Percentiles rank a stretch among this genome's conserved stretches.
These are phyloP conservation scores for Nemania diffusa DNA, from an alignment of 2,329 filamentous ascomycete species.

Conservation along the genomic window DNA sequence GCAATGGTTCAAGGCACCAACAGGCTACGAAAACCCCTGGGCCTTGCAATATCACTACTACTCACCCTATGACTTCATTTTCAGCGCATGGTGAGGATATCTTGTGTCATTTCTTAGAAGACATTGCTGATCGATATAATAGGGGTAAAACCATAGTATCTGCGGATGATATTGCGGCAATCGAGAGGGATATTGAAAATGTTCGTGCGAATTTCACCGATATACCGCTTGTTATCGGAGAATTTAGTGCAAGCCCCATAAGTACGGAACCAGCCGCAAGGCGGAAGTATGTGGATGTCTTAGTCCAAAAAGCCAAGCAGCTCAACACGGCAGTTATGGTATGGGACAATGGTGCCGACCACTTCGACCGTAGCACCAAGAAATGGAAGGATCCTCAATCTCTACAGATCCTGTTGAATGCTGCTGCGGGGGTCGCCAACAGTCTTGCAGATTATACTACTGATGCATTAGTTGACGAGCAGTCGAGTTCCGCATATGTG, in stretches of 20 bases:
- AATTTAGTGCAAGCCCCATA: slow-evolving; percentile 63
- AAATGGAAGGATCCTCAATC: slow-evolving; percentile 62
- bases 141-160: slow-evolving; percentile 69
- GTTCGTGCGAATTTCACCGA: slow-evolving; percentile 65
- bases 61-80: slow-evolving; percentile 62
- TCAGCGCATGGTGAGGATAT: slow-evolving; percentile 53
- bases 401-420: slow-evolving; percentile 59
- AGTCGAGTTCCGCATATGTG: slow-evolving; percentile 64
- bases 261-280: slow-evolving; percentile 65
- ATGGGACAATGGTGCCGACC: slow-evolving; percentile 70
- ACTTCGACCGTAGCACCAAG: slow-evolving; percentile 60
- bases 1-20: slow-evolving; percentile 62
- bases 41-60: slow-evolving; percentile 72
- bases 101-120: not conserved
- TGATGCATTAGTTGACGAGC: slow-evolving; percentile 56
- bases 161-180: slow-evolving; percentile 60
- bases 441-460: slow-evolving; percentile 63
- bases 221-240: slow-evolving; percentile 66
- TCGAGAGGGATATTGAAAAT: slow-evolving; percentile 61
- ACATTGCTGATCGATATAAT: not conserved
- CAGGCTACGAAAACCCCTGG: slow-evolving; percentile 65
- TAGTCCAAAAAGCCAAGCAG: slow-evolving; percentile 59
- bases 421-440: slow-evolving; percentile 57
- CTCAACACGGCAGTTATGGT: slow-evolving; percentile 63
- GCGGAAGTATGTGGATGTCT: slow-evolving; percentile 67